phyloP scores from a whole-genome alignment of 305 asterid genomes.

The Withania somnifera region DNA sequence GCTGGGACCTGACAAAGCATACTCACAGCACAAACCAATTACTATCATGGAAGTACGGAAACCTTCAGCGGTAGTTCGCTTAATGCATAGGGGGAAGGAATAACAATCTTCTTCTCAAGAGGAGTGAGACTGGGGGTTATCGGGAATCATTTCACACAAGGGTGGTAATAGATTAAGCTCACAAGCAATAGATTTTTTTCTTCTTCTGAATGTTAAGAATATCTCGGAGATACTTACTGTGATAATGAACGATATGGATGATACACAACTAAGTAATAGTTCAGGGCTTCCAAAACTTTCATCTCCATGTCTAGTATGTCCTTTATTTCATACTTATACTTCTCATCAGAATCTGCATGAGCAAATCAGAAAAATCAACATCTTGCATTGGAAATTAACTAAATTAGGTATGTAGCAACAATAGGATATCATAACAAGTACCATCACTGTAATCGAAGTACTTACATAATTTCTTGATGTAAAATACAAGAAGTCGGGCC shows the following conservation, averaged over 20 bases:
- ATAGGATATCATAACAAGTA: neutral
- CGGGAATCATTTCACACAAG: neutral
- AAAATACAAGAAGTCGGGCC: slow-evolving; percentile 76
- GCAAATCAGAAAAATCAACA: slow-evolving; percentile 1
- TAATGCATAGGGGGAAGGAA: neutral
- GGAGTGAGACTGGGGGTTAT: neutral
- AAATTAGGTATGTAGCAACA: neutral
- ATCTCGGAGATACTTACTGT: slow-evolving; percentile 41
- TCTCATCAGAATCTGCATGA: slow-evolving; percentile 68
- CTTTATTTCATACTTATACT: slow-evolving; percentile 66
- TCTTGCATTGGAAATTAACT: neutral
- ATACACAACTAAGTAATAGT: slow-evolving; percentile 78
- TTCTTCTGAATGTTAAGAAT: neutral
- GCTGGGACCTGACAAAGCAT: neutral
- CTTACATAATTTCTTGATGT: slow-evolving; percentile 67
- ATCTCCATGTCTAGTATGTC: slow-evolving; percentile 97
- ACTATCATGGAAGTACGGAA: neutral
- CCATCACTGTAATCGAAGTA: neutral
- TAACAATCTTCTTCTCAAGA: neutral
- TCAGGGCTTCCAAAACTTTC: slow-evolving; percentile 88
- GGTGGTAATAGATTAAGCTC: neutral
- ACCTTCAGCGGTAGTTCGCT: neutral
- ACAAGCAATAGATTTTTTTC: neutral
- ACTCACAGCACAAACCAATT: neutral
- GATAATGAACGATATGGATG: slow-evolving; percentile 81